These are phyloP conservation scores for Phalaenopsis equestris DNA, from an alignment of 106 monocot genomes.

Conservation along the genomic window DNA sequence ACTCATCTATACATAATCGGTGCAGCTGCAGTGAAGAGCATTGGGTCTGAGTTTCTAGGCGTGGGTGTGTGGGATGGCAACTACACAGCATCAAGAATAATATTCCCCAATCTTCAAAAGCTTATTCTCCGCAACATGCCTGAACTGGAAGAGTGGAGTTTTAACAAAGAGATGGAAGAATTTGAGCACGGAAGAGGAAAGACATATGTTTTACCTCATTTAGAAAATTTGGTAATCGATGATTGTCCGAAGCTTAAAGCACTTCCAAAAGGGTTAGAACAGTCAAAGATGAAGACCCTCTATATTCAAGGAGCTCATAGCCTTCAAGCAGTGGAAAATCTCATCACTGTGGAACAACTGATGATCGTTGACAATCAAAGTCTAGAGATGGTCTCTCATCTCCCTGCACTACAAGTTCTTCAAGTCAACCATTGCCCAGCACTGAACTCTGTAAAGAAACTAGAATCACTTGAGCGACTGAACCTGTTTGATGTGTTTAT, in stretches of 20 bases:
- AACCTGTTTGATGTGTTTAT: neutral
- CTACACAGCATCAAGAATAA: neutral
- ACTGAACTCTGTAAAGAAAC: neutral
- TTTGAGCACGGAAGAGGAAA: neutral
- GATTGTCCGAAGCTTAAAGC: slow-evolving; percentile 2
- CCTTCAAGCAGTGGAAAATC: neutral
- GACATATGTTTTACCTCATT: neutral
- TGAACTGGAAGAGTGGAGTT: slow-evolving; percentile 2
- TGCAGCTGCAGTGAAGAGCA: neutral
- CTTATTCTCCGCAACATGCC: neutral
- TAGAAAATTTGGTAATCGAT: neutral
- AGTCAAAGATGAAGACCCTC: neutral
- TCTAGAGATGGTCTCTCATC: no score
- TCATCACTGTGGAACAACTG: no score
- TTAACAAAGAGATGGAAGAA: neutral
- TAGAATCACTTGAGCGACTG: neutral
- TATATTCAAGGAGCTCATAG: neutral
- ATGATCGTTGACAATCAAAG: no score
- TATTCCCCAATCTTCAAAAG: slow-evolving; percentile 10
- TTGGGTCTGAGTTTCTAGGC: slow-evolving; percentile 1
- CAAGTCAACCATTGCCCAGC: neutral
- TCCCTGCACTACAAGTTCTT: no score
- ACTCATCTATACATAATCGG: neutral
- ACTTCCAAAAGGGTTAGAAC: neutral
- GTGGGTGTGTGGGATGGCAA: neutral